Evolutionary conservation across 768 basidiomycete species (phyloP), one percentile per base, ranked within the genome.

Genomic region (Termitomyces sp.): DNA sequence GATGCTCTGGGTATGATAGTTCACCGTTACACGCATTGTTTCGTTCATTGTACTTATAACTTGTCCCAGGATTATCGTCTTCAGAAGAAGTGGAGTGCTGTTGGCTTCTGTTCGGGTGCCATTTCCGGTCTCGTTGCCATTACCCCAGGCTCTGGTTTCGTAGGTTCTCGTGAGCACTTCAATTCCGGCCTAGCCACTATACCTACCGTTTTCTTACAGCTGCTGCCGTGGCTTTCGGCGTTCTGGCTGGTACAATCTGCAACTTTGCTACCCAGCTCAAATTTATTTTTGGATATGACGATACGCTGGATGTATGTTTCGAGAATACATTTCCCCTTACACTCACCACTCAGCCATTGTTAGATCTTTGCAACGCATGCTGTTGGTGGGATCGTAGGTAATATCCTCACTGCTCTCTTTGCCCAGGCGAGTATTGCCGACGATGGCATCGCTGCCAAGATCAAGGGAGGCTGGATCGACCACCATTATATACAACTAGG

Each of bases 251-350:
- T 17, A 88, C 87, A 0, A 61, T 85, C 2, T 97, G 92, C 75
- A 98, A 98, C 72, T 93, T 92, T 68, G 90, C 93, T n/a, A 98
- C 96, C 3, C 87, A 96, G 63, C 80, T 98, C 66, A 98, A 98
- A 73, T 92, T 89, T 68, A 47, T 89, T 28, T 74, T 84, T 59
- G 75, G 77, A 28, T 90, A 84, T 61, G 90, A 93, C 57, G 90
- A 93, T 65, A 79, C 87, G 14, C 81, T 93, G 17, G 90, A 93
- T 78, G 86, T 88, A 50, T 46, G 84, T 5, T 8, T 19, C 1
- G 2, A 34, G 19, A 22, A 17, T 8, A 21, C 17, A 10, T 5
- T 45, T 42, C 37, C 9, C n/a, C 51, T 58, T n/a, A n/a, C n/a
- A n/a, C n/a, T n/a, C n/a, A n/a, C n/a, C 19, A 32, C 35, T 48